phyloP scores from a whole-genome alignment of 2,329 filamentous ascomycete genomes.

The Neophaeococcomyces aloes region DNA sequence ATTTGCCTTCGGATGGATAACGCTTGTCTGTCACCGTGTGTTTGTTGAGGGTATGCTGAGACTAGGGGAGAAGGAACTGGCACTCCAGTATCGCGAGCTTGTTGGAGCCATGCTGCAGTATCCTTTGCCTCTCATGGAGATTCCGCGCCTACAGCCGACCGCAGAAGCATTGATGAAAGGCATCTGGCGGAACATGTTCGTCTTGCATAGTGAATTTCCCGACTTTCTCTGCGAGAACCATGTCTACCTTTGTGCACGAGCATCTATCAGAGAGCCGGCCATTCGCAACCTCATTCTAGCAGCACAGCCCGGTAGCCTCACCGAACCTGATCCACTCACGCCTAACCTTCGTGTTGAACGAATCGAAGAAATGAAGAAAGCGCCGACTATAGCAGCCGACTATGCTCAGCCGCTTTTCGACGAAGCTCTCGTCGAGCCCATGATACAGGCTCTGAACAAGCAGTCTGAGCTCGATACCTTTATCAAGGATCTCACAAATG shows the following conservation, averaged over 20 bases:
- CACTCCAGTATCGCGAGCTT: slow-evolving; percentile 63
- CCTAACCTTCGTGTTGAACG: slow-evolving; percentile 65
- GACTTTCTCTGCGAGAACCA: slow-evolving; percentile 87
- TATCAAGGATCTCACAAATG: slow-evolving; percentile 55
- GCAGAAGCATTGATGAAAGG: slow-evolving; percentile 78
- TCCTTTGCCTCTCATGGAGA: slow-evolving; percentile 69
- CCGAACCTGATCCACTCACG: slow-evolving; percentile 63
- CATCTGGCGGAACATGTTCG: slow-evolving; percentile 67
- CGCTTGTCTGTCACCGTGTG: slow-evolving; percentile 69
- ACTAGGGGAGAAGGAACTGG: slow-evolving; percentile 58
- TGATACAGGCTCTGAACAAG: slow-evolving; percentile 43
- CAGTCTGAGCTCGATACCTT: slow-evolving; percentile 43
- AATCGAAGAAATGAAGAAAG: slow-evolving; percentile 61
- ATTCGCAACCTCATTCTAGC: slow-evolving; percentile 79
- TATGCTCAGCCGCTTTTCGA: slow-evolving; percentile 39
- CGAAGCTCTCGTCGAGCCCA: slow-evolving; percentile 42
- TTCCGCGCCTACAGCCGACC: slow-evolving; percentile 55
- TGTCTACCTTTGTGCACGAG: slow-evolving; percentile 65
- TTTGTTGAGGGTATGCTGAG: slow-evolving; percentile 71
- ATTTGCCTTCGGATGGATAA: slow-evolving; percentile 78
- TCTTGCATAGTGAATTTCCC: slow-evolving; percentile 87
- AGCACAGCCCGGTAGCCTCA: slow-evolving; percentile 62
- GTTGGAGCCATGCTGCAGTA: slow-evolving; percentile 62
- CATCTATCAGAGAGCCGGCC: slow-evolving; percentile 76
- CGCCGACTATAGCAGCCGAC: slow-evolving; percentile 56